These are phyloP conservation scores for Musa itinerans DNA, from an alignment of 176 grass and related monocot genomes.

Conservation along the genomic window DNA sequence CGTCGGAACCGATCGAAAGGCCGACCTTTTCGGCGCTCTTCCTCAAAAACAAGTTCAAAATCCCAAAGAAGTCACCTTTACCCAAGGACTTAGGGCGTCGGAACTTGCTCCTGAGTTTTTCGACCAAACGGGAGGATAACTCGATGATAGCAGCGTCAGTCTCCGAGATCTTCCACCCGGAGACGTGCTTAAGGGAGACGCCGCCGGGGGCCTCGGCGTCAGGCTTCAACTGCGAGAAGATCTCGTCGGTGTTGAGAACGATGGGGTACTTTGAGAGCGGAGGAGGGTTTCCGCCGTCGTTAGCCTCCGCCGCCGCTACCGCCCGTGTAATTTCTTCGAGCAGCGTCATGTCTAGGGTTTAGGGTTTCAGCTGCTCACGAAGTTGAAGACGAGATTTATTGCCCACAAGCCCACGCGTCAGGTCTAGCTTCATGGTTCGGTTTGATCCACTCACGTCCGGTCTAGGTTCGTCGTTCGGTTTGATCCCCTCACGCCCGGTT, in stretches of 20 bases:
- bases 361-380: background rate
- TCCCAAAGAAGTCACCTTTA: background rate
- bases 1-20: conserved; percentile 6
- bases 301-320: background rate
- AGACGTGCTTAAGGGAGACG: conserved; percentile 25
- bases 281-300: background rate
- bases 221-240: conserved; percentile 22
- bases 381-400: background rate
- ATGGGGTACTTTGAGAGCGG: conserved; percentile 1
- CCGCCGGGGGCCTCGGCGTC: background rate
- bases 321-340: conserved; percentile 42
- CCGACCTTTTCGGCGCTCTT: background rate
- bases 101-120: background rate
- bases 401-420: too few relatives aligned
- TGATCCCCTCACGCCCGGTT: too few relatives aligned
- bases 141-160: conserved; percentile 26
- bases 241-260: conserved; percentile 40
- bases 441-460: too few relatives aligned
- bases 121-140: background rate
- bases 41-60: background rate
- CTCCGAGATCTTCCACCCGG: conserved; percentile 48
- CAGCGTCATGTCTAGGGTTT: conserved; percentile 39
- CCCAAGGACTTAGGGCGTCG: background rate
- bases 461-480: too few relatives aligned
- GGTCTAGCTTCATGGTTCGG: too few relatives aligned